Evolutionary conservation across 345 rosid species (phyloP).

Genomic region (Ceriops zippeliana): DNA sequence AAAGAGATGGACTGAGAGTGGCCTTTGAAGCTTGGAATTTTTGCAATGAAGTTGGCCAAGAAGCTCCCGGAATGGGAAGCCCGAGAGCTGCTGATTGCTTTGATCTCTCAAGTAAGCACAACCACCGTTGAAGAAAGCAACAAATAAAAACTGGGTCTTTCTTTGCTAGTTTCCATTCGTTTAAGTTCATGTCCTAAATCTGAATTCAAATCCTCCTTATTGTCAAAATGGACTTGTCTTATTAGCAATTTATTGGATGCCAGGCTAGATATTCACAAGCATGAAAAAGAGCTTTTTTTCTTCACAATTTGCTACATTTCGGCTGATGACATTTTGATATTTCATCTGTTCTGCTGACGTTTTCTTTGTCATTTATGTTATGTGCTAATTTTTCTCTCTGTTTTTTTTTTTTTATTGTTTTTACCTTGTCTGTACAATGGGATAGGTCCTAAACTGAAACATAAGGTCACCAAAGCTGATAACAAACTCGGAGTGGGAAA

Average conservation of each 20-base stretch:
- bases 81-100: slow-evolving; percentile 40
- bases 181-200: background rate
- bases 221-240: slow-evolving; percentile 1
- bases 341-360: background rate
- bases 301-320: too few relatives aligned
- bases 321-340: too few relatives aligned
- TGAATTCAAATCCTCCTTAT: background rate
- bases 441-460: slow-evolving; percentile 41
- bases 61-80: slow-evolving; percentile 28
- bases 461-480: slow-evolving; percentile 19
- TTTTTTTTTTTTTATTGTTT: background rate
- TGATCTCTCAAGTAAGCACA: slow-evolving; percentile 26
- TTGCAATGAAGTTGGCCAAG: slow-evolving; percentile 33
- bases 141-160: slow-evolving; percentile 5
- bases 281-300: too few relatives aligned
- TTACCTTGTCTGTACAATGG: slow-evolving; percentile 4
- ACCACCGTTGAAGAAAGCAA: slow-evolving; percentile 6
- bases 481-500: slow-evolving; percentile 32
- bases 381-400: background rate
- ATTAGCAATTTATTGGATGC: background rate
- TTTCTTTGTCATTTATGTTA: background rate
- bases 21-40: slow-evolving; percentile 39
- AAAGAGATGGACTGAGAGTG: slow-evolving; percentile 32
- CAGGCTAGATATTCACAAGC: background rate
- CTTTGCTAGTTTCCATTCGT: background rate